Evolutionary conservation across 345 rosid genomes (phyloP).

Genomic region (Gossypium rotundifolium): DNA sequence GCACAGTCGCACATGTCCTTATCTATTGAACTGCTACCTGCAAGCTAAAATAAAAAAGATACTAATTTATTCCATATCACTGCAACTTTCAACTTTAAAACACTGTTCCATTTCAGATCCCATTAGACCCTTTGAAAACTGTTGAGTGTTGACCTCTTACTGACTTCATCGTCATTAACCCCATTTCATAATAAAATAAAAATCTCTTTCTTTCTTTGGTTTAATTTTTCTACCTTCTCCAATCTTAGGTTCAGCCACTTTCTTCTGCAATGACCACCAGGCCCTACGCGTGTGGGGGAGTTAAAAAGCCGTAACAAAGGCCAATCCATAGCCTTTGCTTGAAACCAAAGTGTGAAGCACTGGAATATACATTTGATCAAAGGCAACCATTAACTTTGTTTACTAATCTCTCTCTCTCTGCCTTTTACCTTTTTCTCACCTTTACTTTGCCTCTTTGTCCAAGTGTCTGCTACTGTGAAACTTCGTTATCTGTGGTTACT

Average conservation of each 20-base stretch:
- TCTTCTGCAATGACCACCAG: constrained; percentile 40
- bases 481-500: constrained; percentile 7
- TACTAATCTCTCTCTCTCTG: background rate
- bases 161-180: constrained; percentile 7
- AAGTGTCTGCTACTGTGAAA: constrained; percentile 30
- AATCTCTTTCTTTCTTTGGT: background rate
- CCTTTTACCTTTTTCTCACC: background rate
- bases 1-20: constrained; percentile 11
- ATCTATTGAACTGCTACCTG: background rate
- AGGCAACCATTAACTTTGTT: constrained; percentile 13
- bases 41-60: background rate
- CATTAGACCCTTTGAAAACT: background rate
- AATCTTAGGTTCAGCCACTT: background rate
- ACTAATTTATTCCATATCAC: background rate
- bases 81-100: constrained; percentile 10
- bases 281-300: constrained; percentile 35
- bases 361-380: constrained; percentile 27
- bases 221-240: too few species aligned
- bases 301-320: background rate
- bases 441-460: constrained; percentile 34
- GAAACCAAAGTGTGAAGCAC: constrained; percentile 13
- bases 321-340: constrained; percentile 8
- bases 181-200: background rate
- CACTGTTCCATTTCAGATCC: background rate
- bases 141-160: constrained; percentile 22